Percentiles rank a stretch among this genome's conserved stretches.
Evolutionary conservation across 371 early-diverging fungal genomes (phyloP).

Genomic region (Mycotypha africana): DNA sequence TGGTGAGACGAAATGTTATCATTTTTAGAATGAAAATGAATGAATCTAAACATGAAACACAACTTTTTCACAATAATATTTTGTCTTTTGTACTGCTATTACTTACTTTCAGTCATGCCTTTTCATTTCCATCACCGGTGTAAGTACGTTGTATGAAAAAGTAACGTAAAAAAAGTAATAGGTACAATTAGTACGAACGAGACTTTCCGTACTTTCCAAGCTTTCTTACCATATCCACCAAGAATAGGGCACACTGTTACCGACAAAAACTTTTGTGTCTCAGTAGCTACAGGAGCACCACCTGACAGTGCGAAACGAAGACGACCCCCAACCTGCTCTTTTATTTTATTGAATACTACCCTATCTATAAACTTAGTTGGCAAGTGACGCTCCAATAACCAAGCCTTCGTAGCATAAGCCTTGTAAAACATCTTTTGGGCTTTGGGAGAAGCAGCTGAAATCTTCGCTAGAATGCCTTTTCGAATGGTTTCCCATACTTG

Average conservation of each 20-base stretch:
- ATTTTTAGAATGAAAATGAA: no score
- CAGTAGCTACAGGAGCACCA: constrained; percentile 87
- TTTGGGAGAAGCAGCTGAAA: constrained; percentile 57
- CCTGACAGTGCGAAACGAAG: constrained; percentile 88
- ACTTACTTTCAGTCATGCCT: constrained; percentile 38
- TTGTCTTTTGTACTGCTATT: no score
- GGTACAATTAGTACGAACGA: no score
- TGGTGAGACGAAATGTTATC: no score
- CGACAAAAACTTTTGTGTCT: constrained; percentile 84
- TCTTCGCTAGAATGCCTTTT: constrained; percentile 74
- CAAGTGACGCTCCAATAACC: constrained; percentile 58
- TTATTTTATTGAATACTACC: constrained; percentile 87
- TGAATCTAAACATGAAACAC: no score
- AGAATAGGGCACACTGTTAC: constrained; percentile 81
- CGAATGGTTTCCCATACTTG: constrained; percentile 93
- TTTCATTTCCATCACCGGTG: no score
- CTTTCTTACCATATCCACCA: constrained; percentile 91
- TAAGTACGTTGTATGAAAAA: no score
- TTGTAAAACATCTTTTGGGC: constrained; percentile 70
- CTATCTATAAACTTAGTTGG: constrained; percentile 75
- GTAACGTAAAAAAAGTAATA: background rate
- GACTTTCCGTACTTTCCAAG: no score
- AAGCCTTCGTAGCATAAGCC: constrained; percentile 73
- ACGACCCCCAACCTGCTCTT: constrained; percentile 89
- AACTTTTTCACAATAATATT: no score